Conservation (phyloP, 1,139 yeast species). For the Sugiyamaella castrensis region DNA sequence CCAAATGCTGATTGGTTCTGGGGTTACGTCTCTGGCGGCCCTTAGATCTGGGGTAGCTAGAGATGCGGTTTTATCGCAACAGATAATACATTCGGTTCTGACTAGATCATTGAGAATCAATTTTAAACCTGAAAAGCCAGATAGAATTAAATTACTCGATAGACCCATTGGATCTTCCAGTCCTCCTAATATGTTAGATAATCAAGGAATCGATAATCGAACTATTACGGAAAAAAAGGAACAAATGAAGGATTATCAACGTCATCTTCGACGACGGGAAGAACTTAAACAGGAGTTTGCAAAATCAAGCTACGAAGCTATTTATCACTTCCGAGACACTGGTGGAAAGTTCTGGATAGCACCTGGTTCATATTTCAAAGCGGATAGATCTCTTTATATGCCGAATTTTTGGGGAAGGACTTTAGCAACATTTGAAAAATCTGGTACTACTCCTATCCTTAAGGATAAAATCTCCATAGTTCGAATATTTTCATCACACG, state of each 20-base stretch:
- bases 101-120: constrained; percentile 5
- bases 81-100: background rate
- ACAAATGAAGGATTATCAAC: constrained; percentile 48
- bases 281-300: constrained; percentile 65
- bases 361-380: constrained; percentile 71
- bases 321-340: constrained; percentile 73
- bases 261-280: constrained; percentile 35
- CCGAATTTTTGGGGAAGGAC: constrained; percentile 75
- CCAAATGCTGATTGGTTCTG: no score
- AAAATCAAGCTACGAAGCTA: constrained; percentile 83
- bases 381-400: constrained; percentile 74
- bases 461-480: constrained; percentile 59
- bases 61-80: no score
- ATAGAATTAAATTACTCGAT: constrained; percentile 30
- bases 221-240: constrained; percentile 39
- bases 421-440: constrained; percentile 43
- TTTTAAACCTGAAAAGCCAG: constrained; percentile 15
- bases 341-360: constrained; percentile 82
- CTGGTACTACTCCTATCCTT: constrained; percentile 46
- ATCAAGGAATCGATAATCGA: constrained; percentile 38
- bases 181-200: constrained; percentile 41
- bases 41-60: no score
- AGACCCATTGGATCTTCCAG: constrained; percentile 47
- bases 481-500: constrained; percentile 62
- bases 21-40: no score